Conservation (phyloP, 805 yeast genomes). For the Cyberlindnera euphorbiae region DNA sequence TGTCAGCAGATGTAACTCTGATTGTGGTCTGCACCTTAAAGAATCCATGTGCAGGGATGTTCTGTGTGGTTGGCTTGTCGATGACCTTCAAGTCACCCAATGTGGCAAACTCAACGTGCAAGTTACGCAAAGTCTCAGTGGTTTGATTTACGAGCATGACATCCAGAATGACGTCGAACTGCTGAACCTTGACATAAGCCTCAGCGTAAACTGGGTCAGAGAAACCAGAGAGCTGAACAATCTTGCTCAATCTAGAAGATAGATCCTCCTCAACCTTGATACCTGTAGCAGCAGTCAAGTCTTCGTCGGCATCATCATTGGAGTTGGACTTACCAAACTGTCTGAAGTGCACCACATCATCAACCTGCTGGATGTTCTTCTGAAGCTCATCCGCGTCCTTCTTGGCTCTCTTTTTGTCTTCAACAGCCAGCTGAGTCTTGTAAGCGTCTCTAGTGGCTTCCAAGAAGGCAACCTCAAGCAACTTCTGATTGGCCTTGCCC, state of each 20-base stretch:
- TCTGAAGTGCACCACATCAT: conserved; percentile 73
- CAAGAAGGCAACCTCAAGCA: conserved; percentile 65
- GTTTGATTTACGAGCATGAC: conserved; percentile 95
- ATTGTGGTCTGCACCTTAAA: conserved; percentile 83
- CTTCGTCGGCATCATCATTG: conserved; percentile 50
- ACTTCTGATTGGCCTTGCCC: conserved; percentile 40
- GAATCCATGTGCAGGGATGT: conserved; percentile 97
- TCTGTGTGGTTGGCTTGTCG: conserved; percentile 84
- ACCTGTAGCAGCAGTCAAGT: conserved; percentile 51
- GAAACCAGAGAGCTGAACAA: conserved; percentile 94
- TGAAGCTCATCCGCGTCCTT: conserved; percentile 52
- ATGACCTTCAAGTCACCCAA: conserved; percentile 93
- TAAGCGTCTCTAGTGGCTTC: conserved; percentile 87
- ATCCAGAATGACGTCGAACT: conserved; percentile 91
- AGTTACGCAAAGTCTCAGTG: conserved; percentile 79
- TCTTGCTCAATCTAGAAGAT: conserved; percentile 78
- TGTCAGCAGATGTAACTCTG: conserved; percentile 94
- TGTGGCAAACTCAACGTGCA: conserved; percentile 92
- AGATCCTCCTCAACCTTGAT: conserved; percentile 51
- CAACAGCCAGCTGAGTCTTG: conserved; percentile 58
- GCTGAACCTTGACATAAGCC: conserved; percentile 93
- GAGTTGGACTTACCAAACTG: conserved; percentile 54
- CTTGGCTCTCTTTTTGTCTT: conserved; percentile 53
- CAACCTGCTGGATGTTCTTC: conserved; percentile 68
- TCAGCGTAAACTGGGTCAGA: conserved; percentile 98